phyloP scores from a whole-genome alignment of 306 rosid species.

The Vigna nakashimae region DNA sequence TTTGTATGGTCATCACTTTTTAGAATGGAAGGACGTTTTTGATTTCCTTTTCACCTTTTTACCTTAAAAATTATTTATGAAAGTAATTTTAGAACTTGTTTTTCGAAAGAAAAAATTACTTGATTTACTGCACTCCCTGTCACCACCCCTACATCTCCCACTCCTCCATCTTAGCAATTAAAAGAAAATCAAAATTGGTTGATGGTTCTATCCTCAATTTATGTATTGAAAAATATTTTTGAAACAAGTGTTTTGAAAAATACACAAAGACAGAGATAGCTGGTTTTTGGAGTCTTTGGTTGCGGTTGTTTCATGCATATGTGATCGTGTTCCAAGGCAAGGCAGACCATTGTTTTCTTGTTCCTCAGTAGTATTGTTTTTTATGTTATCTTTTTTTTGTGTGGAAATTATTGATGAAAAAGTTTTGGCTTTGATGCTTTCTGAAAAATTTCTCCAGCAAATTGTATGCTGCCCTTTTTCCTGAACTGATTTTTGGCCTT shows the following conservation, averaged over 20 bases:
- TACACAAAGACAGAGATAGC: neutral
- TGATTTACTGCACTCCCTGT: neutral
- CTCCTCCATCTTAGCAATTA: neutral
- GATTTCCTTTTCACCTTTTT: neutral
- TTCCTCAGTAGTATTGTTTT: neutral
- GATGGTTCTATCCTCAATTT: neutral
- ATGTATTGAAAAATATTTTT: neutral
- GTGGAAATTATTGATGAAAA: slow-evolving; percentile 3
- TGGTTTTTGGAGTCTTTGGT: neutral
- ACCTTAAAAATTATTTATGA: neutral
- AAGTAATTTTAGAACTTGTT: neutral
- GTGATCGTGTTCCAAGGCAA: neutral
- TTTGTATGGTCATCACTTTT: neutral
- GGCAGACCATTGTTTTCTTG: slow-evolving; percentile 1
- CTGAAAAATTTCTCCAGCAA: neutral
- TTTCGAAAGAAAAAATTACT: neutral
- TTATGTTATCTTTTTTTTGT: neutral
- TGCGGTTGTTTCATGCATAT: neutral
- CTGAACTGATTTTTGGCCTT: slow-evolving; percentile 37
- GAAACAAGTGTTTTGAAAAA: neutral
- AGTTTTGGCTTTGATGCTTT: slow-evolving; percentile 17
- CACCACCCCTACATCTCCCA: neutral
- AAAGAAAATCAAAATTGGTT: neutral
- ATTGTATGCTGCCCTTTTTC: slow-evolving; percentile 1
- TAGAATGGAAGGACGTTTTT: neutral